Percentiles rank a stretch among this genome's conserved stretches.
Conservation (phyloP, 2,329 filamentous ascomycete genomes). For the Neonectria faginata region DNA sequence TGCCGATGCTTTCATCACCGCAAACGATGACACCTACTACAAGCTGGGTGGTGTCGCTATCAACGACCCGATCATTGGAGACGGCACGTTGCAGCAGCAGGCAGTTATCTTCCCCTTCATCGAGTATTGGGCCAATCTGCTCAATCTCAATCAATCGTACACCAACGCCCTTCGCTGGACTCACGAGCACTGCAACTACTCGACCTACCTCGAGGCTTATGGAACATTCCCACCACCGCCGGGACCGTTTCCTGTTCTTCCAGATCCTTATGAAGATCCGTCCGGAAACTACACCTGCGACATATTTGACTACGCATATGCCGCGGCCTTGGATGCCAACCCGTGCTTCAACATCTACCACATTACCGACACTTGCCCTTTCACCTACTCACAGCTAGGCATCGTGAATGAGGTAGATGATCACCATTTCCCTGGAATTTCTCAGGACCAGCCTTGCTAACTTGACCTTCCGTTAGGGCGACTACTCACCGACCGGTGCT, state of each 20-base stretch:
- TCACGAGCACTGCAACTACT: conserved; percentile 71
- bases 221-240: conserved; percentile 78
- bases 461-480: conserved; percentile 49
- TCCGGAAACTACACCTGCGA: conserved; percentile 62
- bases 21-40: conserved; percentile 73
- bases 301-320: conserved; percentile 66
- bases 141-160: conserved; percentile 73
- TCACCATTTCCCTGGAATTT: too few species aligned
- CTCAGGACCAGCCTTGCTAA: fast-evolving
- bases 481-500: conserved; percentile 72
- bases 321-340: conserved; percentile 69
- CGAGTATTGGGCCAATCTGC: conserved; percentile 69
- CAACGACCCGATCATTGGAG: conserved; percentile 75
- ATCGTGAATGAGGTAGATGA: conserved; percentile 66
- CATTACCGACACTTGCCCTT: conserved; percentile 77
- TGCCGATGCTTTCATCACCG: conserved; percentile 77
- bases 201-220: conserved; percentile 68
- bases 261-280: conserved; percentile 44
- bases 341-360: conserved; percentile 86
- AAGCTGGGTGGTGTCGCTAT: conserved; percentile 77
- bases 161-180: conserved; percentile 62
- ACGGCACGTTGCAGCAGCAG: conserved; percentile 57
- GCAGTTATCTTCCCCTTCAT: conserved; percentile 69
- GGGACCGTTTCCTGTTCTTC: conserved; percentile 64
- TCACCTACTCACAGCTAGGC: conserved; percentile 75